Conservation (phyloP, 352 stramenopile genomes). For the Globisporangium yorkense region DNA sequence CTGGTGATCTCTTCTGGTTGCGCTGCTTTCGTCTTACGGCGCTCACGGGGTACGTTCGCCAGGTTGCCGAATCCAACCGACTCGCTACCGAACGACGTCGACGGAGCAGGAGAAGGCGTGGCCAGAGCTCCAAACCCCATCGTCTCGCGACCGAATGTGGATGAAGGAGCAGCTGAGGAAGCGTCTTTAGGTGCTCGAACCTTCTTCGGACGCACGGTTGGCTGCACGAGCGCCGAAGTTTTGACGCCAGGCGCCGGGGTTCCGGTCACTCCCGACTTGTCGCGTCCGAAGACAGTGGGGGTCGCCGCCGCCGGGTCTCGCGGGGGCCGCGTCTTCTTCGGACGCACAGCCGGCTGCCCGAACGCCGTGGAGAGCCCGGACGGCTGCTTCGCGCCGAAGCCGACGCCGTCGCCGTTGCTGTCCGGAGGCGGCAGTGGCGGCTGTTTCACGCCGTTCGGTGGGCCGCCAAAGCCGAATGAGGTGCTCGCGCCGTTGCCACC, state of each 20-base stretch:
- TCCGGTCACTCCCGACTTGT: too few species aligned
- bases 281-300: constrained; percentile 7
- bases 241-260: too few species aligned
- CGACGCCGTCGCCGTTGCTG: constrained; percentile 9
- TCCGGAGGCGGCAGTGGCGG: constrained; percentile 2
- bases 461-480: not conserved
- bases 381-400: constrained; percentile 14
- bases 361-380: constrained; percentile 8
- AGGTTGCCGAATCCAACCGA: not conserved
- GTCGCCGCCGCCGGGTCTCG: not conserved
- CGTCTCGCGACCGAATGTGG: not conserved
- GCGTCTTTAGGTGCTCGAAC: not conserved
- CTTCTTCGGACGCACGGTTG: not conserved
- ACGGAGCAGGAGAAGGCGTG: constrained; percentile 12
- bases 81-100: constrained; percentile 23
- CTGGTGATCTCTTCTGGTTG: not conserved
- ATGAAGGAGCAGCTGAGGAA: not conserved
- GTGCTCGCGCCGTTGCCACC: not conserved
- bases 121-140: constrained; percentile 1
- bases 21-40: not conserved
- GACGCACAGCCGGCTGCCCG: constrained; percentile 11
- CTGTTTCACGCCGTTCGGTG: not conserved
- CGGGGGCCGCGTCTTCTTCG: constrained; percentile 9
- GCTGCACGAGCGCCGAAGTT: not conserved
- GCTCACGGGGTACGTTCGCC: not conserved